phyloP scores from a whole-genome alignment of 306 rosid genomes.

The Coriaria nepalensis region DNA sequence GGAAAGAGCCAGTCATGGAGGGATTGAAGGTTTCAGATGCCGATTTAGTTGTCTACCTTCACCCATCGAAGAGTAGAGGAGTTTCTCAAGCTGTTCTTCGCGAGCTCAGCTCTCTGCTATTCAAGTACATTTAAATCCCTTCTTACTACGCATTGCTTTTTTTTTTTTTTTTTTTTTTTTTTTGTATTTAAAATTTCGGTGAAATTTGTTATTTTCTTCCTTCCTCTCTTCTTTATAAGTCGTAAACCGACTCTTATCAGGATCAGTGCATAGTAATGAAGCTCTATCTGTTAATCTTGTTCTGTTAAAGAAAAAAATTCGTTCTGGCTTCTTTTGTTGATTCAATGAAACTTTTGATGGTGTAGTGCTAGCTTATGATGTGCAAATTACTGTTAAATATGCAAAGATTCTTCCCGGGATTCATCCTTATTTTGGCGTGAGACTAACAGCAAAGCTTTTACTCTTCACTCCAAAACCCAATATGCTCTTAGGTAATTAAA shows the following conservation, averaged over 20 bases:
- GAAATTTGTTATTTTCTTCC: no score
- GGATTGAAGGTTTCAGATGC: conserved; percentile 62
- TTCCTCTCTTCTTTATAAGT: no score
- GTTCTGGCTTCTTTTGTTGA: conserved; percentile 25
- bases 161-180: background rate
- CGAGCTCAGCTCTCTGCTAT: conserved; percentile 58
- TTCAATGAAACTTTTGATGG: conserved; percentile 61
- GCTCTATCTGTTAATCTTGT: no score
- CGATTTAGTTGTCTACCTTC: conserved; percentile 36
- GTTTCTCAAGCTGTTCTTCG: conserved; percentile 46
- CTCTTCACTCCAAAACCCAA: conserved; percentile 75
- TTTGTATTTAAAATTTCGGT: conserved; percentile 1
- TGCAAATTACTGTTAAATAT: conserved; percentile 28
- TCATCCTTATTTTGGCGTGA: conserved; percentile 52
- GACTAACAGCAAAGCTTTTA: conserved; percentile 36
- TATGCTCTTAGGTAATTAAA: conserved; percentile 60
- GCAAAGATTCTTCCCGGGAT: conserved; percentile 37
- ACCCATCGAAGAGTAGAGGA: conserved; percentile 44
- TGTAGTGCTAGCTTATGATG: conserved; percentile 58
- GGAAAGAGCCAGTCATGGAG: conserved; percentile 29
- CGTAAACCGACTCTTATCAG: no score
- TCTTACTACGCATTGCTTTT: background rate
- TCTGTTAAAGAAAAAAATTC: no score
- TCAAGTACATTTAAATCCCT: conserved; percentile 32
- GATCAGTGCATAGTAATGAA: no score